Base-by-base conservation (phyloP, 352 stramenopile genomes). In the Phytophthora syringae region DNA sequence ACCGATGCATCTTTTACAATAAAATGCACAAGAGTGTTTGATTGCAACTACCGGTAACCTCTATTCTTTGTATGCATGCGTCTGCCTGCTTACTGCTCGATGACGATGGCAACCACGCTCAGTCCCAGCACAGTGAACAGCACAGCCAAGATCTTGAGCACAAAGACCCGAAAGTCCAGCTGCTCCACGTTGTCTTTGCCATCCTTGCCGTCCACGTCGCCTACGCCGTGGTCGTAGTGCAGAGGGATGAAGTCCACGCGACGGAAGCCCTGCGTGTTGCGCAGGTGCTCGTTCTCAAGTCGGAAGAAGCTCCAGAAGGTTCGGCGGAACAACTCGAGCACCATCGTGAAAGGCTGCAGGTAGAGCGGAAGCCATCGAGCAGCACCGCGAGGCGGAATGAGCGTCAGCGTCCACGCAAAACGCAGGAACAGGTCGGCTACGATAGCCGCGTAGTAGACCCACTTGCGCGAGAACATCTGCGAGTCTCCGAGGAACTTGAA, bases 281-380 rank as follows among this genome's bases (percentile, higher is more conserved):
- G 86, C 50, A 94, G 52, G 47, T 94, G 86, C 70, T 95, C 88
- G 48, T 95, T 95, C 57, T 95, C 88, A 30, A 95, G 74, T 0
- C 79, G 74, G 50, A 95, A 95, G 53, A 95, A 93, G 64, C 88
- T 92, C 88, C 88, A 95, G 43, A 93, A 91, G 7, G 88, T 95
- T 34, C 88, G 84, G 13, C 88, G 84, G 40, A 95, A 92, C 18
- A 93, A 76, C 70, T 95, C 88, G 2, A 90, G 56, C 20, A 95
- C 82, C 83, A 93, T 95, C 11, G 88, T 93, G 50, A 93, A 92
- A 34, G 86, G 88, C 70, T 93, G 86, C 34, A 95, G 55, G 40
- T 95, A 95, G 28, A 93, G 67, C 20, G 82, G 82, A 10, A 95
- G 74, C 74, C 74, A 82, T 28, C 65, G 78, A 32, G 74, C 63